A percentile compares a stretch with the other conserved stretches of the same genome.
Evolutionary conservation across 441 rosid genomes (phyloP).

Genomic region (Populus hybrid): DNA sequence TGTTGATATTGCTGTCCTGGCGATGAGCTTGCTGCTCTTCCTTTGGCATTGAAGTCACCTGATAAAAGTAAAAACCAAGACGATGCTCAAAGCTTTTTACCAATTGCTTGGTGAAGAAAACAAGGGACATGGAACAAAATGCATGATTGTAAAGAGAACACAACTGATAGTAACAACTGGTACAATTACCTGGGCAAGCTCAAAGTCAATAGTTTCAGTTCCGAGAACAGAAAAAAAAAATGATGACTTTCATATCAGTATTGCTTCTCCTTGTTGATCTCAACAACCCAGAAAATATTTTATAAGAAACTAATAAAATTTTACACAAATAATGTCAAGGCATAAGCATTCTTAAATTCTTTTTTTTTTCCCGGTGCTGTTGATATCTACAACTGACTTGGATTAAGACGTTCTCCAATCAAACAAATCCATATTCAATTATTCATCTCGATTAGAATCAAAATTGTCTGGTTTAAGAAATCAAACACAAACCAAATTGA

Average conservation of each 20-base stretch:
- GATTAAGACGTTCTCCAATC: background rate
- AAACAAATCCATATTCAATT: background rate
- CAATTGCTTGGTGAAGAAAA: background rate
- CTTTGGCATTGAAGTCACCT: conserved; percentile 45
- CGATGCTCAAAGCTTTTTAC: background rate
- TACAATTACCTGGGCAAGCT: background rate
- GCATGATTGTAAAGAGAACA: background rate
- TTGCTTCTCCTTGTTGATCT: background rate
- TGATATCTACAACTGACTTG: background rate
- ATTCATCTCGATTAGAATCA: background rate
- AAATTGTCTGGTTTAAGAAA: background rate
- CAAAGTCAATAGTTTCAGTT: background rate
- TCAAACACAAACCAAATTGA: background rate
- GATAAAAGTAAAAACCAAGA: conserved; percentile 1
- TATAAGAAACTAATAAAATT: background rate
- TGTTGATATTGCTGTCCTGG: conserved; percentile 17
- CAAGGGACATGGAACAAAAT: background rate
- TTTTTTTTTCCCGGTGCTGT: background rate
- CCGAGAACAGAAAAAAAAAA: background rate
- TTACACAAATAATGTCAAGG: background rate
- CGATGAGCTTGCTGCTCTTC: conserved; percentile 35
- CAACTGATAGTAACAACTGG: background rate
- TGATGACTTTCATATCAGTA: background rate
- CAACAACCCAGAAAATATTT: background rate
- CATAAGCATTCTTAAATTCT: background rate